Conservation (phyloP, 495 filamentous ascomycete species). For the Echria macrotheca region DNA sequence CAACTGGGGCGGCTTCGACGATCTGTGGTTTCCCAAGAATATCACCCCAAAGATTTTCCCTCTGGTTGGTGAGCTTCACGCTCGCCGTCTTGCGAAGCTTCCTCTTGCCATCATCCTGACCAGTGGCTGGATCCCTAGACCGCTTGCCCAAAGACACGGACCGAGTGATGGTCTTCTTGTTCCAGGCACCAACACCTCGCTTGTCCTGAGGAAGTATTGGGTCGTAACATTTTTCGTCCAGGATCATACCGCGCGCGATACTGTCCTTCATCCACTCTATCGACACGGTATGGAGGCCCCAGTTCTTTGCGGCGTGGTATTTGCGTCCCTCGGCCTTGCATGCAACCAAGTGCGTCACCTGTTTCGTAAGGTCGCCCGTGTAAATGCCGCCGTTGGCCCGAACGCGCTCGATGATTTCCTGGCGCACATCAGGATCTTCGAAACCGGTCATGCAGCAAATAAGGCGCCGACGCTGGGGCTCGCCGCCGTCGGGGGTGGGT, state of each 20-base stretch:
- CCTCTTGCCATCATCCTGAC: constrained; percentile 44
- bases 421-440: constrained; percentile 67
- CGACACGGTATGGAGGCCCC: constrained; percentile 71
- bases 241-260: constrained; percentile 82
- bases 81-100: constrained; percentile 80
- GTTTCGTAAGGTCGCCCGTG: constrained; percentile 75
- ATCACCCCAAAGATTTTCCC: constrained; percentile 78
- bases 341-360: constrained; percentile 84
- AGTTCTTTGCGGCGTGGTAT: constrained; percentile 75
- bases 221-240: constrained; percentile 80
- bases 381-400: constrained; percentile 70
- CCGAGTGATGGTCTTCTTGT: constrained; percentile 41
- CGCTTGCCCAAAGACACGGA: constrained; percentile 36
- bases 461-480: constrained; percentile 42
- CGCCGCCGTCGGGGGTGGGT: constrained; percentile 16
- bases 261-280: constrained; percentile 84
- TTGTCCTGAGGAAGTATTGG: constrained; percentile 60
- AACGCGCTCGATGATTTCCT: constrained; percentile 56
- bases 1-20: constrained; percentile 4
- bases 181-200: constrained; percentile 77
- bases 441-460: constrained; percentile 88
- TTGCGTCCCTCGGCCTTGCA: constrained; percentile 74
- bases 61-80: constrained; percentile 70
- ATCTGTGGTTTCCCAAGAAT: constrained; percentile 53
- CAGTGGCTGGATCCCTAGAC: constrained; percentile 23